These are phyloP conservation scores for Pleurotus ostreatus DNA, from an alignment of 768 basidiomycete genomes.

Conservation along the genomic window DNA sequence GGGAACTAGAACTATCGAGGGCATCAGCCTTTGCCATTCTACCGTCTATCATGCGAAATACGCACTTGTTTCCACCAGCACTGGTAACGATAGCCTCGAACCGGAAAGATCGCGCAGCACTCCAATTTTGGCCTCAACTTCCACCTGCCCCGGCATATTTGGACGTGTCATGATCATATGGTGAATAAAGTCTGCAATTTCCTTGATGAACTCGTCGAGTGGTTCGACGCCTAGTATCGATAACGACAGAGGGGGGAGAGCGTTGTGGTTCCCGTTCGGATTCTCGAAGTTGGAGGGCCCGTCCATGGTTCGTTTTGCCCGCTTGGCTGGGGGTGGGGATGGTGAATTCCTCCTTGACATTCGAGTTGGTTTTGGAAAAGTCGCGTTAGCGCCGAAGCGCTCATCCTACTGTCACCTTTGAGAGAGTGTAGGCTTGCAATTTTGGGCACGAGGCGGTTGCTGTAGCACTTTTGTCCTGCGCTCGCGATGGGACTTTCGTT, in stretches of 20 bases:
- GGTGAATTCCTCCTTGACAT: slow-evolving; percentile 6
- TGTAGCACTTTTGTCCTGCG: background rate
- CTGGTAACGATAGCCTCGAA: slow-evolving; percentile 62
- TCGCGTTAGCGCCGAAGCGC: no score
- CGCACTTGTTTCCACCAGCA: slow-evolving; percentile 83
- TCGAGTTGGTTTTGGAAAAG: background rate
- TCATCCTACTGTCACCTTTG: no score
- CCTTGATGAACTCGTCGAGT: slow-evolving; percentile 88
- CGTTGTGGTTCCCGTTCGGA: slow-evolving; percentile 22
- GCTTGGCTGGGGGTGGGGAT: slow-evolving; percentile 27
- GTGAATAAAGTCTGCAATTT: slow-evolving; percentile 86
- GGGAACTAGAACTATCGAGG: slow-evolving; percentile 58
- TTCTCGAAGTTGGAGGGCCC: slow-evolving; percentile 7
- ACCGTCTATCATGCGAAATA: slow-evolving; percentile 16
- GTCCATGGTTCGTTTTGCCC: slow-evolving; percentile 14
- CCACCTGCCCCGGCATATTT: slow-evolving; percentile 55
- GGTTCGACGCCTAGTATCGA: slow-evolving; percentile 89
- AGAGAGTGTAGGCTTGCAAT: no score
- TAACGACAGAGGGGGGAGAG: slow-evolving; percentile 62
- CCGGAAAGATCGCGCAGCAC: slow-evolving; percentile 58
- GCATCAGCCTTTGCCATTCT: slow-evolving; percentile 5
- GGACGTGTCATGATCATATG: slow-evolving; percentile 61
- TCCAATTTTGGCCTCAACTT: slow-evolving; percentile 92
- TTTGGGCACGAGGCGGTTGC: background rate
- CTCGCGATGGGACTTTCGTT: background rate